Evolutionary conservation across 2,329 filamentous ascomycete genomes (phyloP).

Genomic region (Fusarium aywerte): DNA sequence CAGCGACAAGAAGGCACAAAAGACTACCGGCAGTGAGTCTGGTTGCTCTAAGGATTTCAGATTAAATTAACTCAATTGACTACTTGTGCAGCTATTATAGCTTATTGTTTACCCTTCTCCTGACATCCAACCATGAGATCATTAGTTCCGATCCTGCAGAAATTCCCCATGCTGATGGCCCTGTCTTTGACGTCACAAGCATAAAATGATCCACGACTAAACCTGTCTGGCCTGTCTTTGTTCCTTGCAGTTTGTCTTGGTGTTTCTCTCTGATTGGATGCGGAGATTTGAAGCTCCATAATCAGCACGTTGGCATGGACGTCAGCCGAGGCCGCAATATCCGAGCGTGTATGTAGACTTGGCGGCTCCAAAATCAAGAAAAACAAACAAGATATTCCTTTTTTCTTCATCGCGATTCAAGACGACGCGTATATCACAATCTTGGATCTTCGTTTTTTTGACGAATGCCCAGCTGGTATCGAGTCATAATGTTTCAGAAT

Average conservation of each 20-base stretch:
- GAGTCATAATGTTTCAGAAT: conserved; percentile 5
- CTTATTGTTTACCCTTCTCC: neutral
- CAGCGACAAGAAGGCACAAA: too few relatives aligned
- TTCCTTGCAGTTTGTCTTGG: conserved; percentile 19
- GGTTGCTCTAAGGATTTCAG: neutral
- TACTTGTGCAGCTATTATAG: conserved; percentile 1
- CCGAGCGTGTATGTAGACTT: conserved; percentile 23
- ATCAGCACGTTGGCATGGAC: neutral
- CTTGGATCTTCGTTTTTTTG: neutral
- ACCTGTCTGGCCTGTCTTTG: conserved; percentile 20
- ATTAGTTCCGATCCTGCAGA: conserved; percentile 1
- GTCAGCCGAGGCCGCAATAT: conserved; percentile 33
- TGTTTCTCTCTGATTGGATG: conserved; percentile 11
- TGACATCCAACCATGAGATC: conserved; percentile 21
- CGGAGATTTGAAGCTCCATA: conserved; percentile 37
- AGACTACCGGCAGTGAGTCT: neutral
- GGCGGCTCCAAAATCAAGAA: conserved; percentile 29
- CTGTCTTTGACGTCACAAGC: conserved; percentile 34
- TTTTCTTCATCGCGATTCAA: conserved; percentile 5
- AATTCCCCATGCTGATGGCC: neutral
- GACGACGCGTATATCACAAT: neutral
- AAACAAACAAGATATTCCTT: neutral
- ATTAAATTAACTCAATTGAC: neutral
- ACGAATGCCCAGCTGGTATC: neutral
- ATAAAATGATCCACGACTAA: conserved; percentile 14